Evolutionary conservation across 2,329 filamentous ascomycete species (phyloP).

Genomic region (Beauveria asiatica): DNA sequence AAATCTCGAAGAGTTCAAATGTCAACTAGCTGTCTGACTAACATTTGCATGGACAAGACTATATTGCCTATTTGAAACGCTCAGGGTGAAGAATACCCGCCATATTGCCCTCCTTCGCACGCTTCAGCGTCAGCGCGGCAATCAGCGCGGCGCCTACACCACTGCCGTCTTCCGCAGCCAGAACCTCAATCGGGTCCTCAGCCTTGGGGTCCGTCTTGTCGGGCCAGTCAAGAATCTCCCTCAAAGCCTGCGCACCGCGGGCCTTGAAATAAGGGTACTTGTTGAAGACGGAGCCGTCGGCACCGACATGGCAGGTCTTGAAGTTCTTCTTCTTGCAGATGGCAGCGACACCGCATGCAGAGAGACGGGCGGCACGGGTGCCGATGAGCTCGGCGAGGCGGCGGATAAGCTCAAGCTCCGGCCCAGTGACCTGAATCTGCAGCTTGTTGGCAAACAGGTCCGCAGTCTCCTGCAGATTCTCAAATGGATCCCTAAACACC

Average conservation of each 20-base stretch:
- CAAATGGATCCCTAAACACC: slow-evolving; percentile 67
- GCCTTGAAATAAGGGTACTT: slow-evolving; percentile 98
- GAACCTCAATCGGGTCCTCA: slow-evolving; percentile 78
- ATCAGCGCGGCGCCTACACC: slow-evolving; percentile 97
- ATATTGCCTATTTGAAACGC: slow-evolving; percentile 38
- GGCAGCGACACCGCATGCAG: slow-evolving; percentile 87
- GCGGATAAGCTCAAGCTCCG: slow-evolving; percentile 83
- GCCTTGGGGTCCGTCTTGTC: slow-evolving; percentile 58
- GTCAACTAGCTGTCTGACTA: neutral
- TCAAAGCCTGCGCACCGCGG: slow-evolving; percentile 77
- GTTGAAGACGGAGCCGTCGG: slow-evolving; percentile 96
- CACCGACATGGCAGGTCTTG: slow-evolving; percentile 82
- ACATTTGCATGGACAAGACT: neutral
- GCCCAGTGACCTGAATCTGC: slow-evolving; percentile 57
- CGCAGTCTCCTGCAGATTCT: slow-evolving; percentile 84
- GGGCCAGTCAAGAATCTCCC: slow-evolving; percentile 94
- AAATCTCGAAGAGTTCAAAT: neutral
- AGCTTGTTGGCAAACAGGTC: slow-evolving; percentile 76
- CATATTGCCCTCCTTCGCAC: slow-evolving; percentile 54
- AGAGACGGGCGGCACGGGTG: slow-evolving; percentile 85
- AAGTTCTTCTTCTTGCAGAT: slow-evolving; percentile 96
- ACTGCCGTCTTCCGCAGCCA: slow-evolving; percentile 88
- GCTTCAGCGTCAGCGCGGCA: slow-evolving; percentile 62
- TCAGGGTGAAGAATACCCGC: slow-evolving; percentile 57
- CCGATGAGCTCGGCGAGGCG: slow-evolving; percentile 89